A percentile compares a stretch with the other conserved stretches of the same genome.
Evolutionary conservation across 2,329 filamentous ascomycete genomes (phyloP).

Genomic region (Verticillium dahliae): DNA sequence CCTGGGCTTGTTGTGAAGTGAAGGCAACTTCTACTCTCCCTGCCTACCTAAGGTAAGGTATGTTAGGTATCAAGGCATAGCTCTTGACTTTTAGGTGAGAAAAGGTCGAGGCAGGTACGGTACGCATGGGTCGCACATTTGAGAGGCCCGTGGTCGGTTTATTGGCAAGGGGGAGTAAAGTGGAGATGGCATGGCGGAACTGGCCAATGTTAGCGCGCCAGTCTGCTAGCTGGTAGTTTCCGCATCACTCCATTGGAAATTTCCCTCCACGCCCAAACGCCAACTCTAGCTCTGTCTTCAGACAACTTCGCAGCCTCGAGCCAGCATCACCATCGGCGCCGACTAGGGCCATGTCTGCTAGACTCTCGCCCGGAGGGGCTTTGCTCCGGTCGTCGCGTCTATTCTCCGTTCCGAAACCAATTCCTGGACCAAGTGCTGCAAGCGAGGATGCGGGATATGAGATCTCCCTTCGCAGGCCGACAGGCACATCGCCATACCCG

Average conservation of each 20-base stretch:
- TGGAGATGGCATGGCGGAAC: background rate
- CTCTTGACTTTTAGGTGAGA: background rate
- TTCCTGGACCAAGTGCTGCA: constrained; percentile 60
- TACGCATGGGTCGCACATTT: background rate
- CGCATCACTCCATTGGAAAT: background rate
- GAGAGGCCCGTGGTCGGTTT: background rate
- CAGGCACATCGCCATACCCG: constrained; percentile 66
- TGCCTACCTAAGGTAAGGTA: too few species aligned
- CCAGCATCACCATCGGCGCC: constrained; percentile 19
- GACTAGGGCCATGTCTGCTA: constrained; percentile 10
- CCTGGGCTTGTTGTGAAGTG: too few species aligned
- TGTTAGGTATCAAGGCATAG: too few species aligned
- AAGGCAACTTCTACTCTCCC: too few species aligned
- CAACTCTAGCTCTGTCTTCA: background rate
- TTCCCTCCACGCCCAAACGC: background rate
- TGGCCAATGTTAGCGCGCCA: background rate
- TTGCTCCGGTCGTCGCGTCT: constrained; percentile 82
- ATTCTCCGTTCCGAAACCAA: constrained; percentile 76
- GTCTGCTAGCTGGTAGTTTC: background rate
- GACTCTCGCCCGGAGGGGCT: constrained; percentile 54
- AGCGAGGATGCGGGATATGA: constrained; percentile 25
- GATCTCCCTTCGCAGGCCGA: background rate
- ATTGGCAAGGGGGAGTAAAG: background rate
- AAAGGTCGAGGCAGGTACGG: background rate
- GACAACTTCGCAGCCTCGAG: constrained; percentile 6